These are phyloP conservation scores for Collybia sp. DNA, from an alignment of 768 basidiomycete genomes.

Conservation along the genomic window DNA sequence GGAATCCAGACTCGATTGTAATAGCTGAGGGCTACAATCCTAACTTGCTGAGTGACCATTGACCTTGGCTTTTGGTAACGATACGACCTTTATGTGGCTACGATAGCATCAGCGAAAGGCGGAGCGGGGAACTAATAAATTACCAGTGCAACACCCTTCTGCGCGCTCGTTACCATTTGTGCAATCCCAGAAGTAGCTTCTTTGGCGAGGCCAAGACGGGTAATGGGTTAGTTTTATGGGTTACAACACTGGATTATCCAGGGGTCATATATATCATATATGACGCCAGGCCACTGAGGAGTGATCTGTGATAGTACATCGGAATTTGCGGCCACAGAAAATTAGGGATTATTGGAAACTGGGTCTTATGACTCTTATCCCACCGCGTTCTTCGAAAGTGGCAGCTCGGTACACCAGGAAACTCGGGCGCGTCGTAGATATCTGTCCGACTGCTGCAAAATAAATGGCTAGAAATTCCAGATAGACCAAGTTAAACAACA, in stretches of 20 bases:
- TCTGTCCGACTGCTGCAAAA: too few species aligned
- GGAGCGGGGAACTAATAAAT: neutral
- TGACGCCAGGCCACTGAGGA: conserved; percentile 17
- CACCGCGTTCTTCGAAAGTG: too few species aligned
- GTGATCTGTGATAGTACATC: too few species aligned
- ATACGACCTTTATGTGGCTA: neutral
- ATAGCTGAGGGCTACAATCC: conserved; percentile 4
- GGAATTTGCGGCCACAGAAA: too few species aligned
- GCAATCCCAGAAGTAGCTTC: conserved; percentile 3
- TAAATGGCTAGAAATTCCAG: too few species aligned
- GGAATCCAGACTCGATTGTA: conserved; percentile 7
- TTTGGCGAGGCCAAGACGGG: conserved; percentile 10
- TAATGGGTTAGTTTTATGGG: conserved; percentile 3
- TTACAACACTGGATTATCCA: conserved; percentile 3
- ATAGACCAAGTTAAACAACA: too few species aligned
- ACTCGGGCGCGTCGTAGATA: too few species aligned
- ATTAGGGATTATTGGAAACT: too few species aligned
- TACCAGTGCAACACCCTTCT: neutral
- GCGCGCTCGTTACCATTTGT: neutral
- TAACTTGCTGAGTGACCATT: conserved; percentile 1
- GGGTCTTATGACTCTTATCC: too few species aligned
- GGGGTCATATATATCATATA: neutral
- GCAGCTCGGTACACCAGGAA: too few species aligned
- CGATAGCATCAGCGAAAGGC: neutral
- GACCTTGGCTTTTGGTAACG: neutral